A percentile compares a stretch with the other conserved stretches of the same genome.
phyloP scores from a whole-genome alignment of 2,329 filamentous ascomycete genomes.

The Orbilia blumenaviensis region DNA sequence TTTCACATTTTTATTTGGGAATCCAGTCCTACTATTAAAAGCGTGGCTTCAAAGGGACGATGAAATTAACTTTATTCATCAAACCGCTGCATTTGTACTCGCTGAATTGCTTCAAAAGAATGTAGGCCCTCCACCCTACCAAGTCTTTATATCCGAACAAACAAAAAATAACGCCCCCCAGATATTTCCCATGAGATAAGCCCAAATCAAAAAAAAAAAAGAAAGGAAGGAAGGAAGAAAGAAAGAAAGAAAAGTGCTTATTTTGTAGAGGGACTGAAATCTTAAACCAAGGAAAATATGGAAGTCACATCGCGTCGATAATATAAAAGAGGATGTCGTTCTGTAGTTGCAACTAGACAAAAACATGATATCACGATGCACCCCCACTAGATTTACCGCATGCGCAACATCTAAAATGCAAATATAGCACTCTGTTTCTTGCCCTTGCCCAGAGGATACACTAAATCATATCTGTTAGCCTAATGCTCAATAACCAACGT shows the following conservation, averaged over 20 bases:
- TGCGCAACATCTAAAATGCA: constrained; percentile 35
- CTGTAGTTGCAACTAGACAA: background rate
- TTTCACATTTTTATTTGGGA: background rate
- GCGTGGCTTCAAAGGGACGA: no score
- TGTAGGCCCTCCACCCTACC: constrained; percentile 14
- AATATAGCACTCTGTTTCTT: constrained; percentile 51
- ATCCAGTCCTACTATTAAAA: no score
- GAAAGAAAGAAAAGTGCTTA: background rate
- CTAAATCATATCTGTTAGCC: constrained; percentile 23
- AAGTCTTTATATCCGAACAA: background rate
- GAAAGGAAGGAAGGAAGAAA: background rate
- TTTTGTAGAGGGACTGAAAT: background rate
- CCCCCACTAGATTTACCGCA: background rate
- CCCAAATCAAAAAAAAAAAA: background rate
- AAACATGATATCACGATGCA: background rate
- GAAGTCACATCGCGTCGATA: no score
- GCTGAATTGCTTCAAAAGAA: constrained; percentile 9
- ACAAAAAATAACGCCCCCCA: constrained; percentile 26
- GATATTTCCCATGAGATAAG: background rate
- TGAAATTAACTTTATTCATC: background rate
- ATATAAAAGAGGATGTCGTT: background rate
- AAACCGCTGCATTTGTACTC: background rate
- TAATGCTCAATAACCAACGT: background rate
- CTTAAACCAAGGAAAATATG: background rate
- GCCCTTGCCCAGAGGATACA: constrained; percentile 48